Base-by-base conservation (phyloP, 495 filamentous ascomycete genomes). In the Cercophora scortea region DNA sequence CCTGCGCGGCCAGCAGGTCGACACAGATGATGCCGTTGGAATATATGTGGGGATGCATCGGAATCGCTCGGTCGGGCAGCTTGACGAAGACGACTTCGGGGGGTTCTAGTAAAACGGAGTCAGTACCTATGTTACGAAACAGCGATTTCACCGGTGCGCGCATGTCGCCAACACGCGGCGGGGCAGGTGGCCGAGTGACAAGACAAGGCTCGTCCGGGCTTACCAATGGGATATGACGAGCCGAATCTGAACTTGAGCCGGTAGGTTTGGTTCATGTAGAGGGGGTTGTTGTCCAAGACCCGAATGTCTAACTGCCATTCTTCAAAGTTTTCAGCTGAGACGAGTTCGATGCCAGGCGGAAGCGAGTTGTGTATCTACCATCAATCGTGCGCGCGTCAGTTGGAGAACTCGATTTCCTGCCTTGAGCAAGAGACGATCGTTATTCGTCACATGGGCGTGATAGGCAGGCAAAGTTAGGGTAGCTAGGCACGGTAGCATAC, bases 21-120 rank as follows among this genome's bases (percentile, higher is more conserved):
- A 98, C 85, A 61, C 93, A 98, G 63, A 98, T 98, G 65, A 96
- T 91, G 47, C 93, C 93, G 67, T 98, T 98, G 55, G 87, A 91
- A 70, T 98, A 98, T 65, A 98, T 87, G 72, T 98, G 93, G 1
- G 93, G 93, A 59, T 98, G 93, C 61, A 96, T 93, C 1, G 93
- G 93, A 57, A 98, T 93, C 6, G 86, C 79, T 44, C 85, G 83
- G 39, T 80, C 70, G 39, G 80, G 63, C 49, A 80, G 66, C 57
- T 80, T 72, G 45, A 89, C 78, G 65, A 98, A 98, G 51, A 85
- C 86, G 45, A 96, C 91, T 75, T 97, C 93, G 12, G 93, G 93
- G 4, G 92, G 86, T 75, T 96, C 88, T 90, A 57, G 25, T 2
- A 25, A 25, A 5, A 25, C 25, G 25, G n/a, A 25, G 25, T 25